Evolutionary conservation across 2,329 filamentous ascomycete genomes (phyloP), one percentile per base, ranked within the genome.

Genomic region (Fusarium aywerte): DNA sequence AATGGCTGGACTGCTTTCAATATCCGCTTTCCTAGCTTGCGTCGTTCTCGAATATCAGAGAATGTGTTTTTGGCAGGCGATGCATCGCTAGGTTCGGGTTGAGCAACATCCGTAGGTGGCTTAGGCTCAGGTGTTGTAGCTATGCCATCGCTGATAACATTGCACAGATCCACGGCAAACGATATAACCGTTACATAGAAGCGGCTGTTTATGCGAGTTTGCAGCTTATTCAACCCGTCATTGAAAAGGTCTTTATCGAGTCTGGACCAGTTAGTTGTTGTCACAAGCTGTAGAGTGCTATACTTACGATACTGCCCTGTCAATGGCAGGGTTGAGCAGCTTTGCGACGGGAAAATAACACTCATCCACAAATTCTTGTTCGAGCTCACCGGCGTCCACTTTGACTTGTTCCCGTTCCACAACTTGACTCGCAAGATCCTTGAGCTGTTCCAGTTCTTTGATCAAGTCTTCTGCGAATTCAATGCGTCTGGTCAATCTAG

Each of bases 271-370:
- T 84, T 73, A 87, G 81, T 60, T 13, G 20, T 43, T 78, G 29
- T 23, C 79, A 57, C 44, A 32, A 27, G 58, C 21, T 31, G 1
- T 35, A 36, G 52, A 33, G 15, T 36, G 57, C 40, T 64, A 7
- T 27, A 87, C 93, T 87, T 86, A 97, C 93, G 83, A 83, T 74
- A 92, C 85, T 11, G 93, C 93, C 79, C 91, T 93, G 38, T 93
- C 90, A 48, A 97, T 82, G 27, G 96, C 90, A 5, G 92, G 90
- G 74, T 85, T 86, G 21, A 99, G 84, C 49, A 96, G 80, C 71
- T 89, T 89, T 56, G 90, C 86, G 15, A 97, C 87, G 1, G 96
- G 96, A 70, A 98, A 97, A 79, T 98, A 99, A 71, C 96, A 90
- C 33, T 88, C 90, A 76, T 98, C 91, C 29, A 98, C 87, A 73